Base-by-base conservation (phyloP, 164 flowering plant genomes). In the Taxillus chinensis region DNA sequence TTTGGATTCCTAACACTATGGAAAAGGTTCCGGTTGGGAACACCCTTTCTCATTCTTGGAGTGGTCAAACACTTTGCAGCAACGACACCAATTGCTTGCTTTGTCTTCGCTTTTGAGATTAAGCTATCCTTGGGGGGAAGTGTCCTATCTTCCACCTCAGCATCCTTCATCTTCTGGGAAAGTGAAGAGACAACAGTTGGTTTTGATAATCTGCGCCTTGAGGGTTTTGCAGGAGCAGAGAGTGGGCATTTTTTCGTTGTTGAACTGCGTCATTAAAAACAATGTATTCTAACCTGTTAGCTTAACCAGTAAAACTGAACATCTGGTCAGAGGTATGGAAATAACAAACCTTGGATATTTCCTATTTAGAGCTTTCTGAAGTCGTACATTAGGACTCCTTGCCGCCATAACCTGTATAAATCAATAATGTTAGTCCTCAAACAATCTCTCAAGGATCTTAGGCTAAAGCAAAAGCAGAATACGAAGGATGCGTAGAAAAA, bases 321-420 rank as follows among this genome's bases (percentile, higher is more conserved):
- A 37, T 39, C 9, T 16, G 39, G 40, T 9, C n/a, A 62, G 62
- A 39, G 27, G 13, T 55, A 4, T 8, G 4, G 7, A 27, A 27
- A 27, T 15, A 9, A 57, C 61, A 50, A 74, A 84, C 96, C 85
- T 79, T 37, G 72, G 41, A 62, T 71, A 70, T 64, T 69, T 76
- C 67, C 73, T 72, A 49, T 41, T 72, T n/a, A 84, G 65, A 7
- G 77, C 75, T 70, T 70, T 86, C 38, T 74, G 73, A 52, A 83
- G 78, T 60, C 73, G 66, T 17, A 88, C 65, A 69, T 89, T 86
- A 48, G 98, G 96, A 69, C 98, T 93, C 63, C 97, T 85, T 14
- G 98, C 96, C 15, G 97, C 98, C 96, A 93, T 88, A 8, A 87
- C 96, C 98, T 91, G 79, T 45, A 61, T 13, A 15, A 50, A 45